A percentile compares a stretch with the other conserved stretches of the same genome.
phyloP scores from a whole-genome alignment of 495 filamentous ascomycete species.

The Hypomontagnella submonticulosa region DNA sequence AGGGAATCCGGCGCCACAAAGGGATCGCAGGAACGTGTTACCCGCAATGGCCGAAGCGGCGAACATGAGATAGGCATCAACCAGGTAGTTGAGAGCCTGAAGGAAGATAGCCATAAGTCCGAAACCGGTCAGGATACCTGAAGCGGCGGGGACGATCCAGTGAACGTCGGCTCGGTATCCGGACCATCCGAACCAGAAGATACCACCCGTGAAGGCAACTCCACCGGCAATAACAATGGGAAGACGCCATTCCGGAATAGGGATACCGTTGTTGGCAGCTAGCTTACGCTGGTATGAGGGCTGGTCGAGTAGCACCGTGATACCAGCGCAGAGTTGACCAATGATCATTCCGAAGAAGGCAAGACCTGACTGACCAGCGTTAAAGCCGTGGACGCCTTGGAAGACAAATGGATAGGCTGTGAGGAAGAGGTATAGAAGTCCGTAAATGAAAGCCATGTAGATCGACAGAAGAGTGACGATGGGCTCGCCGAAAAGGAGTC shows the following conservation, averaged over 20 bases:
- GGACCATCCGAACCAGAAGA: constrained; percentile 93
- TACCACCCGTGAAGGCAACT: constrained; percentile 74
- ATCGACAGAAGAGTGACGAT: constrained; percentile 79
- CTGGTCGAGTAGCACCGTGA: constrained; percentile 72
- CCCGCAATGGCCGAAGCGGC: constrained; percentile 89
- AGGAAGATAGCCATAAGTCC: constrained; percentile 84
- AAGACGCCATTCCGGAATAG: constrained; percentile 87
- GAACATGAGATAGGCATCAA: constrained; percentile 89
- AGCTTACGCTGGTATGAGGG: constrained; percentile 76
- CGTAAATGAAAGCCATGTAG: constrained; percentile 87
- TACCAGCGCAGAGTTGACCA: constrained; percentile 75
- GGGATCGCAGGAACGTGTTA: constrained; percentile 86
- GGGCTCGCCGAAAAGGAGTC: constrained; percentile 82
- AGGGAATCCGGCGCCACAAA: constrained; percentile 81
- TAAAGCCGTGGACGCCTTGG: constrained; percentile 74
- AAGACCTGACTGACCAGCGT: constrained; percentile 73
- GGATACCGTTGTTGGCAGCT: constrained; percentile 75
- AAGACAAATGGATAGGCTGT: constrained; percentile 86
- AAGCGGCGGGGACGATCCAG: constrained; percentile 85
- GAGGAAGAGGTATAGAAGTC: constrained; percentile 82
- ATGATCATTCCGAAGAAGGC: constrained; percentile 85
- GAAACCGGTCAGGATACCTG: constrained; percentile 68
- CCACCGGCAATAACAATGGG: constrained; percentile 82
- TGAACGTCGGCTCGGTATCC: constrained; percentile 71
- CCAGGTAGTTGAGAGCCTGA: constrained; percentile 85